Conservation (phyloP, 192 early-diverging fungal genomes). For the Endogone sp. region DNA sequence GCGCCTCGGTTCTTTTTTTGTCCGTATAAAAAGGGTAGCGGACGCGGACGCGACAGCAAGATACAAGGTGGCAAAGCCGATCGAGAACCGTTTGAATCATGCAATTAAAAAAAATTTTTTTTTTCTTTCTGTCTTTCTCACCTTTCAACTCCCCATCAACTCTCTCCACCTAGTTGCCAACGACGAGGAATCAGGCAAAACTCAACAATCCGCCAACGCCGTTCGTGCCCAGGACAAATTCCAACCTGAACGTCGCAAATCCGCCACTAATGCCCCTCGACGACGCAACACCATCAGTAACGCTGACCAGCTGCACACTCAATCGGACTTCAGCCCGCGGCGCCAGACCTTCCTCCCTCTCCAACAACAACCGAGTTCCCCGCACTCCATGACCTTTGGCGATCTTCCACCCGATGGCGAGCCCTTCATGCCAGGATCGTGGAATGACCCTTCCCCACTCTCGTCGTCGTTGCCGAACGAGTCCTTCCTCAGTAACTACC, state of each 20-base stretch:
- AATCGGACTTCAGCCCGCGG: background rate
- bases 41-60: no score
- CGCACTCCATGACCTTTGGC: slow-evolving; percentile 1
- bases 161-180: no score
- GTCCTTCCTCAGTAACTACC: slow-evolving; percentile 22
- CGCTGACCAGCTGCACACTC: background rate
- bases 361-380: background rate
- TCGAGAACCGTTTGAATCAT: no score
- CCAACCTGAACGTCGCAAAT: no score
- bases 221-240: no score
- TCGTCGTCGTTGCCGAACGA: slow-evolving; percentile 17
- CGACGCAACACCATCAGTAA: background rate
- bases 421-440: slow-evolving; percentile 1
- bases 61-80: no score
- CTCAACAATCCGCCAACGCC: slow-evolving; percentile 15
- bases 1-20: no score
- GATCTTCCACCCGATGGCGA: slow-evolving; percentile 7
- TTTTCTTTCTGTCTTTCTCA: no score
- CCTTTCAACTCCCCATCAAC: no score
- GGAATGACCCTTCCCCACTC: slow-evolving; percentile 9
- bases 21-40: no score
- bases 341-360: background rate
- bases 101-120: no score
- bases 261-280: no score
- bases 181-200: slow-evolving; percentile 20